Evolutionary conservation across 768 basidiomycete species (phyloP).

Genomic region (Trametes sanguinea): DNA sequence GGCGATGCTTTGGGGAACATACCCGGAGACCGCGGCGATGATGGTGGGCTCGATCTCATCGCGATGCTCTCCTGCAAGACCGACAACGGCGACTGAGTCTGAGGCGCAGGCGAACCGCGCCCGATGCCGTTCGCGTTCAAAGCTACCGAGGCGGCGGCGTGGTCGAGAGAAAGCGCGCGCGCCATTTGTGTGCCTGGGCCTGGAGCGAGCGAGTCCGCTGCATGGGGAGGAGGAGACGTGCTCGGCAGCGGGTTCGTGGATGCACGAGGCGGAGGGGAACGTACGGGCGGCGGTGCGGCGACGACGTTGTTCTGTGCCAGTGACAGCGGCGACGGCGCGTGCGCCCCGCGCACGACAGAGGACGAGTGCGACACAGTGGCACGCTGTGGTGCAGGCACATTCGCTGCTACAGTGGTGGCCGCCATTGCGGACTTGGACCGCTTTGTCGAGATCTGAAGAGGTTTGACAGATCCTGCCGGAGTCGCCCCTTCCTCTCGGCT

Average conservation of each 20-base stretch:
- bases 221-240: slow-evolving; percentile 12
- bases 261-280: slow-evolving; percentile 21
- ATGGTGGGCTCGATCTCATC: slow-evolving; percentile 18
- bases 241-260: slow-evolving; percentile 22
- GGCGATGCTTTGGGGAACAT: slow-evolving; percentile 11
- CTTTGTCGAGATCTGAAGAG: slow-evolving; percentile 24
- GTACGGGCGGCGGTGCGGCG: slow-evolving; percentile 20
- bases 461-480: slow-evolving; percentile 10
- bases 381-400: slow-evolving; percentile 29
- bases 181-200: slow-evolving; percentile 9
- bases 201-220: slow-evolving; percentile 22
- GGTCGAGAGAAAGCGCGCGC: slow-evolving; percentile 20
- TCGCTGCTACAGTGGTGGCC: slow-evolving; percentile 14
- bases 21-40: slow-evolving; percentile 21
- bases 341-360: slow-evolving; percentile 29
- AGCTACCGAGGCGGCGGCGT: slow-evolving; percentile 8
- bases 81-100: slow-evolving; percentile 18
- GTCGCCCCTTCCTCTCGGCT: slow-evolving; percentile 10
- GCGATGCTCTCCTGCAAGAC: slow-evolving; percentile 16
- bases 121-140: slow-evolving; percentile 6
- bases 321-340: slow-evolving; percentile 46
- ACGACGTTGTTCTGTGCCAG: slow-evolving; percentile 42
- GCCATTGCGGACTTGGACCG: slow-evolving; percentile 28
- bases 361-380: slow-evolving; percentile 31
- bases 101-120: slow-evolving; percentile 5